Evolutionary conservation across 2,329 filamentous ascomycete genomes (phyloP).

Genomic region (Emmonsia crescens): DNA sequence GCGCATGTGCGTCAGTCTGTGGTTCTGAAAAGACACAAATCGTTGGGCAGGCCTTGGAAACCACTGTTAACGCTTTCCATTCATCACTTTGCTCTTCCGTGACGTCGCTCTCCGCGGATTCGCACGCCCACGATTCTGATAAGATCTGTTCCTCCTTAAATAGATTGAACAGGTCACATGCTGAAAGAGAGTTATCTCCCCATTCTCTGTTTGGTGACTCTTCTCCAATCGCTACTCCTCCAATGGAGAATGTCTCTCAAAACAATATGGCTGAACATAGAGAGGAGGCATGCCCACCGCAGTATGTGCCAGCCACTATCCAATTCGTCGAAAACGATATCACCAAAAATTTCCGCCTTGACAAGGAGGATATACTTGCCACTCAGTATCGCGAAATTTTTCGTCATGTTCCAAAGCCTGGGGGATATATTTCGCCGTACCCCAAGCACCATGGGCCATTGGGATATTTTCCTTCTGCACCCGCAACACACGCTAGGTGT

Average conservation of each 20-base stretch:
- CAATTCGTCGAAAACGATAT: conserved; percentile 2
- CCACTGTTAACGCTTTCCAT: neutral
- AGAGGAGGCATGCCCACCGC: neutral
- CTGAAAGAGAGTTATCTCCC: neutral
- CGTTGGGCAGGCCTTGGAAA: neutral
- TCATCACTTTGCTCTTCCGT: neutral
- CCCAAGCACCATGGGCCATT: conserved; percentile 17
- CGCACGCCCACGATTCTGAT: neutral
- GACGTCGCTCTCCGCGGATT: neutral
- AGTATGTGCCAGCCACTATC: neutral
- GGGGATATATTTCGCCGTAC: conserved; percentile 25
- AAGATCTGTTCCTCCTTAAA: neutral
- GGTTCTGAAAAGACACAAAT: neutral
- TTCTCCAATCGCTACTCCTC: neutral
- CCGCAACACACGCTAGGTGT: conserved; percentile 20
- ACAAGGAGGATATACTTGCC: conserved; percentile 16
- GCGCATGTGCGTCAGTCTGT: too few species aligned
- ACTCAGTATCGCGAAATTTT: conserved; percentile 18
- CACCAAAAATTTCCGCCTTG: conserved; percentile 16
- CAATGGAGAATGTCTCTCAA: neutral
- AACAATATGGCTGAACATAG: neutral
- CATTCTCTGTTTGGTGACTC: neutral
- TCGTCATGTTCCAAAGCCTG: conserved; percentile 13
- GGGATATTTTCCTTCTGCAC: conserved; percentile 23
- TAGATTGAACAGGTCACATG: neutral